Base-by-base conservation (phyloP, 2,329 filamentous ascomycete species). In the Scedosporium aurantiacum region DNA sequence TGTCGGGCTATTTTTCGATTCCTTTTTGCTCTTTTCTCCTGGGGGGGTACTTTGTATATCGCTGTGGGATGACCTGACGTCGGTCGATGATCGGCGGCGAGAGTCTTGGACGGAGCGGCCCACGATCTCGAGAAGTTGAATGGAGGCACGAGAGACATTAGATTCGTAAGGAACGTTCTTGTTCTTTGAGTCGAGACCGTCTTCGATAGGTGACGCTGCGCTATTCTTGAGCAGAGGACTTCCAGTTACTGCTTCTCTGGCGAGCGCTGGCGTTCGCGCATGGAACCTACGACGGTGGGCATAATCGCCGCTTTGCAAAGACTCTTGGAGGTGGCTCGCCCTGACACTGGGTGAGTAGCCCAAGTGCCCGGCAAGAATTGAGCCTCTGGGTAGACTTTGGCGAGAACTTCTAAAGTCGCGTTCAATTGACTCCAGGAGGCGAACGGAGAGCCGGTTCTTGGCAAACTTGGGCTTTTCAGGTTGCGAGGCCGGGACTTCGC, bases 51-150 rank as follows among this genome's bases (percentile, higher is more conserved):
- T 25, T 60, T 37, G 21, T 52, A 10, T n/a, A 7, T 43, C 4
- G 8, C 23, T 37, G 43, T 21, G 41, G 4, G 10, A 43, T 47
- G 10, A 55, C 3, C 57, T 25, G 40, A 47, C 10, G 8, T 10
- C 10, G 32, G 10, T 4, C 4, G n/a, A 47, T 18, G 12, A 27
- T 54, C 6, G 12, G 18, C 43, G 27, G 16, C 72, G 2, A 90
- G 67, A 0, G 78, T 71, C 2, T 67, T 65, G 1, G 3, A 21
- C 40, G 16, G 61, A 61, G 3, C 47, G 25, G 6, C 60, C 60
- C 14, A 62, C 59, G 52, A 14, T 40, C 6, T 56, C 27, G 5
- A 62, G 43, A 12, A 62, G 54, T 8, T 62, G 12, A 12, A 62
- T 18, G 2, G 57, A 52, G 2, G 21, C 21, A 8, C 50, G 50